A percentile compares a stretch with the other conserved stretches of the same genome.
Evolutionary conservation across 306 rosid genomes (phyloP).

Genomic region (Dryas alaskensis): DNA sequence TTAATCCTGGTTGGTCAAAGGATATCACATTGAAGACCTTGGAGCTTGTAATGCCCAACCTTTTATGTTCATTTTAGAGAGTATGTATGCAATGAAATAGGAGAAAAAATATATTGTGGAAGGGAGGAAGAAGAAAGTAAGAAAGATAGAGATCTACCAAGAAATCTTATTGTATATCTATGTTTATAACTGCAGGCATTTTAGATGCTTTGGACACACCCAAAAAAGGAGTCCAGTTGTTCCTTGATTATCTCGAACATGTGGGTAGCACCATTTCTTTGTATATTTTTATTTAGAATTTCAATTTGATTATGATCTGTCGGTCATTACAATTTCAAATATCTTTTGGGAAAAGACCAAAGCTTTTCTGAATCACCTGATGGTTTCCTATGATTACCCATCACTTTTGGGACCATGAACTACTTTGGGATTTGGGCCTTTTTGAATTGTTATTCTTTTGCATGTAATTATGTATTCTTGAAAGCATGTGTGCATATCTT

Average conservation of each 20-base stretch:
- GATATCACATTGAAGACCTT: neutral
- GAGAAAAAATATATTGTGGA: neutral
- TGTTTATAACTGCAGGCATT: neutral
- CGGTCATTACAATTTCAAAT: neutral
- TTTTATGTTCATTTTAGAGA: neutral
- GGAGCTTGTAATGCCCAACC: neutral
- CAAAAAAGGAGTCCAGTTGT: neutral
- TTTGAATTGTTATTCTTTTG: neutral
- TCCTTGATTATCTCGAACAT: constrained; percentile 1
- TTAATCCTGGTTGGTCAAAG: neutral
- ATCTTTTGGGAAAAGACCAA: neutral
- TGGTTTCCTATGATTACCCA: neutral
- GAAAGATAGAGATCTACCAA: neutral
- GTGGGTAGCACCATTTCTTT: constrained; percentile 2
- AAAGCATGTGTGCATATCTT: neutral
- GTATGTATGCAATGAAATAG: neutral
- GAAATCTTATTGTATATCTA: neutral
- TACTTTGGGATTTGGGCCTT: neutral
- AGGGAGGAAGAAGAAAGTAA: constrained; percentile 1
- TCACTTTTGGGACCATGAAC: neutral
- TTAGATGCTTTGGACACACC: neutral
- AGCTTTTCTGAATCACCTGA: neutral
- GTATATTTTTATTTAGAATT: neutral
- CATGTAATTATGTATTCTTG: neutral
- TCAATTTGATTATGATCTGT: neutral